Evolutionary conservation across 257 asterid species (phyloP).

Genomic region (Gentiana macrophylla): DNA sequence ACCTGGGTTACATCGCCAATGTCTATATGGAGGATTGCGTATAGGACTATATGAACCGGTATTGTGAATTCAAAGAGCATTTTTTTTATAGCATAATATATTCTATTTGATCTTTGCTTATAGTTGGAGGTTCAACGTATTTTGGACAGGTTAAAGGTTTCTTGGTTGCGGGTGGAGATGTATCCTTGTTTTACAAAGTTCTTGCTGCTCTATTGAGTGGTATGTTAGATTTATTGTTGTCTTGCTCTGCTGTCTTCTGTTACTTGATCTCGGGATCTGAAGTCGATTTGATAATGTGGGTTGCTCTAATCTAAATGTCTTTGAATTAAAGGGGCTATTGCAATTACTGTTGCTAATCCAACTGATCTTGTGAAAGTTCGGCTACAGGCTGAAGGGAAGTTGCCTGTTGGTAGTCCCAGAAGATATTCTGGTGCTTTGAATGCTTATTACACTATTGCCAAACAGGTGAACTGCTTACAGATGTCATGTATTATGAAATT

Average conservation of each 20-base stretch:
- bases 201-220: slow-evolving; percentile 83
- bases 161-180: slow-evolving; percentile 47
- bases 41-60: slow-evolving; percentile 82
- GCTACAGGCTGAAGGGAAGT: slow-evolving; percentile 90
- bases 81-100: not conserved
- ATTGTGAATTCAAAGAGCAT: slow-evolving; percentile 14
- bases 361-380: slow-evolving; percentile 95
- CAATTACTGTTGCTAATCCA: slow-evolving; percentile 90
- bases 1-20: slow-evolving; percentile 90
- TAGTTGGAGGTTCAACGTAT: not conserved
- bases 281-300: not conserved
- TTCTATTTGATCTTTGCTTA: not conserved
- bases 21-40: slow-evolving; percentile 80
- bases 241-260: not conserved
- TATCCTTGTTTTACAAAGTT: slow-evolving; percentile 59
- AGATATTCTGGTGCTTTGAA: slow-evolving; percentile 78
- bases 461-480: slow-evolving; percentile 45
- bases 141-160: slow-evolving; percentile 57
- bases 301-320: slow-evolving; percentile 10
- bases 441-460: slow-evolving; percentile 68
- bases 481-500: not conserved
- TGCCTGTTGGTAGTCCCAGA: slow-evolving; percentile 54
- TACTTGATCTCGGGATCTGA: not conserved
- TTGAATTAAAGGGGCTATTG: slow-evolving; percentile 66
- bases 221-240: slow-evolving; percentile 19